Conservation (phyloP, 2,329 filamentous ascomycete species). For the Xylaria sp. region DNA sequence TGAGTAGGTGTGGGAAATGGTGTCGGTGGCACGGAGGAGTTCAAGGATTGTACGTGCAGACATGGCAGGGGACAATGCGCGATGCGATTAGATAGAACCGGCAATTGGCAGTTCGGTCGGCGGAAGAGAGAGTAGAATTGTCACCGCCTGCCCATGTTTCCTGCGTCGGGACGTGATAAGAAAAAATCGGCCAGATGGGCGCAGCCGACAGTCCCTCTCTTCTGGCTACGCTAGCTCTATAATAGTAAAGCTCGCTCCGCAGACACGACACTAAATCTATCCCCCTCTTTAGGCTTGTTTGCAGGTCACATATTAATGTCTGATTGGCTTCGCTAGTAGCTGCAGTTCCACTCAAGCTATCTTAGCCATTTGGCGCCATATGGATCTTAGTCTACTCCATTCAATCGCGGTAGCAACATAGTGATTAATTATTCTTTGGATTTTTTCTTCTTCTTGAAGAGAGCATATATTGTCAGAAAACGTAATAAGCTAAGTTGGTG, state of each 20-base stretch:
- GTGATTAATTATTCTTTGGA: not conserved
- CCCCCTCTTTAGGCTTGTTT: constrained; percentile 21
- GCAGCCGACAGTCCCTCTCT: constrained; percentile 16
- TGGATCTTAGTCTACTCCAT: not conserved
- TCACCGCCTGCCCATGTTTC: constrained; percentile 40
- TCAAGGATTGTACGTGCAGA: constrained; percentile 34
- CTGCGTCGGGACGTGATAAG: constrained; percentile 33
- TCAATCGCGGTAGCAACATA: not conserved
- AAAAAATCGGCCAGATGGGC: constrained; percentile 33
- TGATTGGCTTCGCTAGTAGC: constrained; percentile 26
- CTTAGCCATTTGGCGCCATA: not conserved
- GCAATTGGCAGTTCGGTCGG: constrained; percentile 41
- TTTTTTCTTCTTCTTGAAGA: not conserved
- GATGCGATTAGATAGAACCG: constrained; percentile 40
- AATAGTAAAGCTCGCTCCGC: constrained; percentile 8
- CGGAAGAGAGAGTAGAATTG: constrained; percentile 42
- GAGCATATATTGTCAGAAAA: not conserved
- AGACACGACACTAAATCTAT: constrained; percentile 1
- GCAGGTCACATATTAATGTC: not conserved
- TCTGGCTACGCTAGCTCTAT: not conserved
- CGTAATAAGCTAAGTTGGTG: not conserved
- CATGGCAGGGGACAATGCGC: constrained; percentile 38
- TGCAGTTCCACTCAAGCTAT: constrained; percentile 6
- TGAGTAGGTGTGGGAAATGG: constrained; percentile 41
- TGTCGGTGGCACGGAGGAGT: constrained; percentile 28